These are phyloP conservation scores for Phytophthora rubi DNA, from an alignment of 352 stramenopile genomes.

Conservation along the genomic window DNA sequence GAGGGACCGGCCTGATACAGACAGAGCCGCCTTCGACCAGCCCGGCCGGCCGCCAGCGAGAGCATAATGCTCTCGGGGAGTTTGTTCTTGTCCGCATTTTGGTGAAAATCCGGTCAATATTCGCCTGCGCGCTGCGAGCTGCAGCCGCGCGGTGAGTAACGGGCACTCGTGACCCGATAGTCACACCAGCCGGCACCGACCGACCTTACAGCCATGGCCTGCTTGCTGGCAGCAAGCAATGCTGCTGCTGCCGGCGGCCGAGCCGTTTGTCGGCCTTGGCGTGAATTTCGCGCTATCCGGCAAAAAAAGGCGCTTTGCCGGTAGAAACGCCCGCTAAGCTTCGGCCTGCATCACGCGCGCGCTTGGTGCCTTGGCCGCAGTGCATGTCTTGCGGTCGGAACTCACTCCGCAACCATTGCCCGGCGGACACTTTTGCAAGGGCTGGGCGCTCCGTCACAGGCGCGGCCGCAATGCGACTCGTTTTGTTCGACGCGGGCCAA, in stretches of 20 bases:
- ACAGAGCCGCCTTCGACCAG: not conserved
- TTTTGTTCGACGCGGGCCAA: not conserved
- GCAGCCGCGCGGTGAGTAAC: slow-evolving; percentile 3
- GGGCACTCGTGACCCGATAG: slow-evolving; percentile 7
- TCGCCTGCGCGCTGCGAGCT: not conserved
- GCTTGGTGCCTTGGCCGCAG: not conserved
- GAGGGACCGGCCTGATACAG: slow-evolving; percentile 23
- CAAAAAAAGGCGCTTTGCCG: slow-evolving; percentile 25
- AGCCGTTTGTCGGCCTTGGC: not conserved
- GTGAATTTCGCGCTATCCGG: slow-evolving; percentile 9
- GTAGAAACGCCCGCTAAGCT: slow-evolving; percentile 21
- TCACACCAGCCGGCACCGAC: slow-evolving; percentile 2
- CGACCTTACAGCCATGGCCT: no score
- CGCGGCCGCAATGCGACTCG: no score
- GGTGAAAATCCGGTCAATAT: not conserved
- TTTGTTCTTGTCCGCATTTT: not conserved
- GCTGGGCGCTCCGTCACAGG: not conserved
- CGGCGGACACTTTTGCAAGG: no score
- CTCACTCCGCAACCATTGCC: not conserved
- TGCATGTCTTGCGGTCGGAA: slow-evolving; percentile 13
- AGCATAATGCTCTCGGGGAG: not conserved
- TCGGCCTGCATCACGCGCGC: not conserved
- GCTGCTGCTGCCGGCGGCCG: not conserved
- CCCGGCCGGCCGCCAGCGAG: not conserved
- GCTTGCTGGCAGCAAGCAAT: not conserved